Evolutionary conservation across 176 grass and related monocot species (phyloP).

Genomic region (Aegilops tauschii): DNA sequence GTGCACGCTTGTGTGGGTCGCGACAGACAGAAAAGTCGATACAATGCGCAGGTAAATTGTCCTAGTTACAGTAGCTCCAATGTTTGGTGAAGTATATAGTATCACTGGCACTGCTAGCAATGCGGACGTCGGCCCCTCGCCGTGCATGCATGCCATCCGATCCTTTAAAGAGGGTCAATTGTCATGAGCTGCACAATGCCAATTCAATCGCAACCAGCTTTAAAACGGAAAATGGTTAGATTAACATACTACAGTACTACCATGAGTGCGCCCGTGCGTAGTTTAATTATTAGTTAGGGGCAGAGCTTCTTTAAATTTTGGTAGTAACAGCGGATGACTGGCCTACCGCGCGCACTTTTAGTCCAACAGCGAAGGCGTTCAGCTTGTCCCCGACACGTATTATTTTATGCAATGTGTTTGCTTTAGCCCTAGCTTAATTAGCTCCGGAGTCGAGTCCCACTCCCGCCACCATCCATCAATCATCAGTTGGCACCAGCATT

Average conservation of each 20-base stretch:
- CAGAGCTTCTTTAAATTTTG: neutral
- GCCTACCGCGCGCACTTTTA: slow-evolving; percentile 29
- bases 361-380: slow-evolving; percentile 23
- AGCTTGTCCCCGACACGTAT: neutral
- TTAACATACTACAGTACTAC: neutral
- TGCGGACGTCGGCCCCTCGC: neutral
- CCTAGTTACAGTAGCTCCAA: neutral
- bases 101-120: neutral
- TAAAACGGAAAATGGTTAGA: neutral
- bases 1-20: too few species aligned
- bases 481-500: neutral
- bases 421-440: slow-evolving; percentile 7
- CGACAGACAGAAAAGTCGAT: too few species aligned
- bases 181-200: neutral
- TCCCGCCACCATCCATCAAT: slow-evolving; percentile 22
- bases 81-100: slow-evolving; percentile 9
- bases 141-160: neutral
- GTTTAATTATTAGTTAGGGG: slow-evolving; percentile 1
- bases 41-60: too few species aligned
- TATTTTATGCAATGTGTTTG: neutral
- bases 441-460: neutral
- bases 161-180: neutral
- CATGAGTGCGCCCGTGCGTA: neutral
- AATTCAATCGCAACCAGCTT: neutral
- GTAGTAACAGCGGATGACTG: slow-evolving; percentile 19